Evolutionary conservation across 78 protist genomes (phyloP), one percentile per base, ranked within the genome.

Genomic region (Dictyostelium purpureum): DNA sequence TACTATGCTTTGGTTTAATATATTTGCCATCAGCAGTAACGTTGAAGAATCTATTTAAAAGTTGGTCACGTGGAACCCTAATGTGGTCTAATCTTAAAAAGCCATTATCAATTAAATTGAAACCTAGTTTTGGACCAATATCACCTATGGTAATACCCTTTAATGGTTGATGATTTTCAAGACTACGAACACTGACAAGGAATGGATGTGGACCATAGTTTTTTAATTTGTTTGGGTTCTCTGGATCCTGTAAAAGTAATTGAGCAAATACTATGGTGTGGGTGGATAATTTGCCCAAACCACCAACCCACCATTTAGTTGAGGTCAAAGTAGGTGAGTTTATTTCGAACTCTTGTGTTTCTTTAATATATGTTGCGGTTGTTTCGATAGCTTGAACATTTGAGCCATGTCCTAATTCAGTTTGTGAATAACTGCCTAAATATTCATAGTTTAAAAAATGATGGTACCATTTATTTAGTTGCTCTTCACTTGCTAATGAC

Each of bases 231-330:
- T 61, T 76, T 49, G 24, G 19, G 7, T 1, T 51, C 18, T 69
- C 35, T 6, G 2, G 43, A 19, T 82, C 65, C 9, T 69, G 52
- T 7, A 94, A 19, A 16, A 54, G 56, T 40, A 94, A 73, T 49
- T 89, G 96, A 2, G 96, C 96, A 33, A 90, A 77, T 6, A 85
- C 78, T 61, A 94, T 71, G 0, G 90, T 26, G 65, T 96, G 98
- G 4, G 96, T 96, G 1, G 96, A 73, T 14, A 67, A 19, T 26
- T 51, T n/a, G 51, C 97, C 98, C 6, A 89, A 47, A 11, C 90
- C 97, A 24, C 97, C 97, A 2, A 88, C 51, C 99, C 99, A 98
- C 90, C 93, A 96, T 90, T 98, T 98, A 2, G 96, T 95, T 24
- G 98, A 75, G 10, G 95, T 90, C 19, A 87, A 33, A 2, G 94